Conservation (phyloP, 257 asterid genomes). For the Gardenia jasminoides region DNA sequence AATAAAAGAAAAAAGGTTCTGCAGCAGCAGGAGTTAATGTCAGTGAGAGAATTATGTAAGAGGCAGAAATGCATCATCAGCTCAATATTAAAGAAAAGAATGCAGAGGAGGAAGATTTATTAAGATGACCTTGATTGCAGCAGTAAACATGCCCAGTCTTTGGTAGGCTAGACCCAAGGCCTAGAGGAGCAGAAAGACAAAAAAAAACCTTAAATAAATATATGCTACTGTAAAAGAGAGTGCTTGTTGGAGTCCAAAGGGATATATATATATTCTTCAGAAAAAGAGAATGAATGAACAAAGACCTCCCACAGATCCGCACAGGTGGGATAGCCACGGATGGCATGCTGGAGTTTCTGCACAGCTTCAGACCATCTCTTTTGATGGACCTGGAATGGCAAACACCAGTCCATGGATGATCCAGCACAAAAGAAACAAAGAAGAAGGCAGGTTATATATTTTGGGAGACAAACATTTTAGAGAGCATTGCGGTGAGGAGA, state of each 20-base stretch:
- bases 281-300: background rate
- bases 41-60: background rate
- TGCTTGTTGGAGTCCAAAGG: no score
- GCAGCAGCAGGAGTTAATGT: background rate
- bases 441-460: no score
- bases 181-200: constrained; percentile 38
- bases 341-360: constrained; percentile 87
- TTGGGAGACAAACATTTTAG: no score
- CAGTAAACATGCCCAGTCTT: constrained; percentile 94
- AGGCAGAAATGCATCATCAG: background rate
- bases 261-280: no score
- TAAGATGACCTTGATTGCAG: constrained; percentile 77
- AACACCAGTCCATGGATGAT: background rate
- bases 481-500: background rate
- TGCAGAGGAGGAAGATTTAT: background rate
- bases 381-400: constrained; percentile 57
- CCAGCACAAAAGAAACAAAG: background rate
- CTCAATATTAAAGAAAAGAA: constrained; percentile 1
- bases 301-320: constrained; percentile 95
- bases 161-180: constrained; percentile 91
- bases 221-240: background rate
- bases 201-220: background rate
- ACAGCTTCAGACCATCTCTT: constrained; percentile 92
- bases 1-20: background rate
- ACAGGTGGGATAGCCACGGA: constrained; percentile 84